phyloP scores from a whole-genome alignment of 208 protist species.

The Trichomonas gallinae region DNA sequence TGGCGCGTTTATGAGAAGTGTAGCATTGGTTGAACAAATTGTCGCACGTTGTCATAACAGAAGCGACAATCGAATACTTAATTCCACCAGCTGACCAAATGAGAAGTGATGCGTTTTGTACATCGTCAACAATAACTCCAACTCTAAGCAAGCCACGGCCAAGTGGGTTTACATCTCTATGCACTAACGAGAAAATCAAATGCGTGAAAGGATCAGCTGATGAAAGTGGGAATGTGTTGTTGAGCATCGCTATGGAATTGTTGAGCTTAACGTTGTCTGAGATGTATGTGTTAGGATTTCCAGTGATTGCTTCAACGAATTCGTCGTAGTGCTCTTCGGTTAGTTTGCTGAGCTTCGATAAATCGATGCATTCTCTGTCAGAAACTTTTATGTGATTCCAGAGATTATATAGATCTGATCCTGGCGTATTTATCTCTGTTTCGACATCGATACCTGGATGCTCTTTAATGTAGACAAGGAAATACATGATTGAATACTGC shows the following conservation, averaged over 20 bases:
- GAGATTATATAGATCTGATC: not conserved
- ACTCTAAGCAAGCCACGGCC: not conserved
- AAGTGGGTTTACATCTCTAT: not conserved
- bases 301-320: not conserved
- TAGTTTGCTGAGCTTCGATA: not conserved
- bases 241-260: not conserved
- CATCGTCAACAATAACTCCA: not conserved
- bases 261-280: not conserved
- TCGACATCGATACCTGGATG: not conserved
- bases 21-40: not conserved
- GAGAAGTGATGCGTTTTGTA: not conserved
- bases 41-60: not conserved
- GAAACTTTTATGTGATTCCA: not conserved
- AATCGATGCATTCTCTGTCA: not conserved
- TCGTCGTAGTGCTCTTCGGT: not conserved
- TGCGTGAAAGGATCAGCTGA: not conserved
- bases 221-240: not conserved
- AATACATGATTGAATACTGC: not conserved
- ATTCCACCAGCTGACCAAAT: not conserved
- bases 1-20: not conserved
- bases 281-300: not conserved
- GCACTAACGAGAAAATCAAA: not conserved
- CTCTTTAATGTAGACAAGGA: not conserved
- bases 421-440: not conserved
- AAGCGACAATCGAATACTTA: not conserved